Conservation (phyloP, 129 eudicot species). For the Helichrysum umbraculigerum region DNA sequence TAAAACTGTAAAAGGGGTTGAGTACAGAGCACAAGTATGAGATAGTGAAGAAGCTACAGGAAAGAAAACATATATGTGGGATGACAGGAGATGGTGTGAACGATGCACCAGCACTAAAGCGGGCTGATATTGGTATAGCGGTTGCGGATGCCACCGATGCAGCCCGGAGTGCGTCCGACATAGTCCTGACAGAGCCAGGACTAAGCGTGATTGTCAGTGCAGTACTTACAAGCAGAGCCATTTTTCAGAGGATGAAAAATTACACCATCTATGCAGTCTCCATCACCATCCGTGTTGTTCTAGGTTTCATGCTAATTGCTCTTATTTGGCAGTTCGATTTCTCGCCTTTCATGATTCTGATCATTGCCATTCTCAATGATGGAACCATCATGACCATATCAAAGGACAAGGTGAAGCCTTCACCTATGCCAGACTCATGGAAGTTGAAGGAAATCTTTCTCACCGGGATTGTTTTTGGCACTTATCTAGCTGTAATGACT, state of each 20-base stretch:
- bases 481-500: constrained; percentile 83
- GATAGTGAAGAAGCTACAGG: constrained; percentile 86
- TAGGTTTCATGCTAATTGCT: constrained; percentile 84
- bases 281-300: constrained; percentile 82
- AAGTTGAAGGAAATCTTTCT: constrained; percentile 76
- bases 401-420: constrained; percentile 81
- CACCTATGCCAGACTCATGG: constrained; percentile 92
- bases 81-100: constrained; percentile 98
- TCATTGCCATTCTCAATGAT: constrained; percentile 83
- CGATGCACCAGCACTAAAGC: constrained; percentile 87
- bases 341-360: constrained; percentile 87
- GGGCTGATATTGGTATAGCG: constrained; percentile 86
- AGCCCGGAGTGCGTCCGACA: constrained; percentile 82
- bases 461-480: constrained; percentile 76
- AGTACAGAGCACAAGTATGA: constrained; percentile 86
- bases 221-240: constrained; percentile 80
- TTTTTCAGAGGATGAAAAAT: constrained; percentile 91
- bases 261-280: constrained; percentile 92
- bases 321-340: constrained; percentile 85
- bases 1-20: constrained; percentile 17
- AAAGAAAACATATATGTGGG: constrained; percentile 77
- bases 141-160: constrained; percentile 96
- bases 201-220: constrained; percentile 79
- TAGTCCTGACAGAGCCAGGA: constrained; percentile 86
- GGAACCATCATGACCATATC: constrained; percentile 96